Base-by-base conservation (phyloP, 306 rosid genomes). In the Herpetospermum pedunculosum region DNA sequence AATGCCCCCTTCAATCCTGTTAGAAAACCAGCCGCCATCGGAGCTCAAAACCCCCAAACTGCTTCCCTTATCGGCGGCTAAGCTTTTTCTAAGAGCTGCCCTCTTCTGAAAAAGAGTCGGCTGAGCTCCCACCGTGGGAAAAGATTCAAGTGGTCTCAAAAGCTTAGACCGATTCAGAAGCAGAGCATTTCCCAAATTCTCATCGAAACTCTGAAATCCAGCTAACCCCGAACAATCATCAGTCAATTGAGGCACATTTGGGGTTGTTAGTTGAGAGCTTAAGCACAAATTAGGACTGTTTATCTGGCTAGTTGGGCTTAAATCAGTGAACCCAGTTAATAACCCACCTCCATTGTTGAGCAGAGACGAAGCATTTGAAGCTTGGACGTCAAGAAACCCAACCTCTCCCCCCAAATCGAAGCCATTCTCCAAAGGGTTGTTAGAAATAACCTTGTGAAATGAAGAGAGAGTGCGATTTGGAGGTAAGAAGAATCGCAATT, bases 31-130 rank as follows among this genome's bases (percentile, higher is more conserved):
- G 4, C 77, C 67, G 8, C 37, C 76, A 32, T 53, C 75, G 14
- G 83, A 52, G 8, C 76, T 79, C 50, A 82, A 81, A 76, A 80
- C 73, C 74, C 85, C 91, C 77, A 83, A 77, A 37, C 65, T 80
- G n/a, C 77, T 84, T 14, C 78, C 50, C 60, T 70, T 77, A 29
- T 81, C 88, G 57, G 81, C 88, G 57, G 81, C 80, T 28, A 79
- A 65, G 46, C 72, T 77, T 46, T 84, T 71, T 54, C 84, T 70
- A 41, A 77, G 88, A 5, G 85, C 87, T 1, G 84, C 85, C 71
- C 99, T 81, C 75, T 94, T 94, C 89, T 88, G 91, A 47, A 91
- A 94, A 26, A 94, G 82, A n/a, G 96, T 94, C 0, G 95, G 96
- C 67, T 83, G 96, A 11, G 85, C 71, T 18, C 91, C 97, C 50